These are phyloP conservation scores for Candida adriatica DNA, from an alignment of 805 yeast genomes.

Conservation along the genomic window DNA sequence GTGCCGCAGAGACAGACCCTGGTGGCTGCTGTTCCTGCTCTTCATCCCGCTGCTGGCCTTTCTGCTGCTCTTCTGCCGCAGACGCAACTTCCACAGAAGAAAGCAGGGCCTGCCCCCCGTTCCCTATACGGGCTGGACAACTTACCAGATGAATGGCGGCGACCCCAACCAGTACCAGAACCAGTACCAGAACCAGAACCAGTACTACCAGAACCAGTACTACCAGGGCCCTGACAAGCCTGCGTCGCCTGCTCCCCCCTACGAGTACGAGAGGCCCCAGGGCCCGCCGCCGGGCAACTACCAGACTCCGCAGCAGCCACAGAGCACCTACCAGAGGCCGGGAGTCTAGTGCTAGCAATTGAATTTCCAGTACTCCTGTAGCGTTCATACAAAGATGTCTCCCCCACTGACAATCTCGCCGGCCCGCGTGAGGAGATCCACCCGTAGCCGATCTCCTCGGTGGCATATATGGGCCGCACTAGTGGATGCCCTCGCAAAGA, in stretches of 20 bases:
- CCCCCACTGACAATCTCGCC: slow-evolving; percentile 16
- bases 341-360: background rate
- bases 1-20: slow-evolving; percentile 9
- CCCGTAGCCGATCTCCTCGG: slow-evolving; percentile 14
- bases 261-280: too few species aligned
- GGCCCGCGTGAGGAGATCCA: slow-evolving; percentile 18
- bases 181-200: slow-evolving; percentile 8
- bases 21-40: slow-evolving; percentile 19
- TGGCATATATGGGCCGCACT: slow-evolving; percentile 7
- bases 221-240: slow-evolving; percentile 13
- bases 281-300: slow-evolving; percentile 1
- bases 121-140: slow-evolving; percentile 21
- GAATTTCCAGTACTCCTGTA: background rate
- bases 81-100: slow-evolving; percentile 14
- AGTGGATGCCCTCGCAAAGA: slow-evolving; percentile 21
- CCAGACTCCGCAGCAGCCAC: slow-evolving; percentile 1
- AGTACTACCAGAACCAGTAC: slow-evolving; percentile 7
- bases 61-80: slow-evolving; percentile 8
- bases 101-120: slow-evolving; percentile 13
- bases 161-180: slow-evolving; percentile 9
- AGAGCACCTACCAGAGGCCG: too few species aligned
- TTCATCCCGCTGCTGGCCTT: slow-evolving; percentile 8
- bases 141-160: slow-evolving; percentile 6
- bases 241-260: slow-evolving; percentile 9
- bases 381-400: slow-evolving; percentile 11